Percentiles rank a stretch among this genome's conserved stretches.
Evolutionary conservation across 192 early-diverging fungal species (phyloP).

Genomic region (Backusella tuberculispora): DNA sequence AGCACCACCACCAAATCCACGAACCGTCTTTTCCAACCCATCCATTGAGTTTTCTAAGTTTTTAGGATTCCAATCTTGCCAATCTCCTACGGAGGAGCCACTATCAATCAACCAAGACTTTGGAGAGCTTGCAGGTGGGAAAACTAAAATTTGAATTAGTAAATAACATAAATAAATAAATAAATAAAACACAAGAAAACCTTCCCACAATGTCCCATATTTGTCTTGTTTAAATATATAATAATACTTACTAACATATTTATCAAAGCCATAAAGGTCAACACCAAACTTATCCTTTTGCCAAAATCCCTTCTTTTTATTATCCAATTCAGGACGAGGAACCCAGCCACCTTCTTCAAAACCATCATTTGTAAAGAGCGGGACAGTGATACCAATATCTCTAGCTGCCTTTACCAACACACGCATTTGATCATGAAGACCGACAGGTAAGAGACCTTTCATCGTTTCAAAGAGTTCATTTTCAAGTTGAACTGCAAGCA

Average conservation of each 20-base stretch:
- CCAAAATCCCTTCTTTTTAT: constrained; percentile 30
- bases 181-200: not conserved
- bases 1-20: constrained; percentile 70
- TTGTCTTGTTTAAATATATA: not conserved
- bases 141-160: constrained; percentile 41
- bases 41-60: constrained; percentile 58
- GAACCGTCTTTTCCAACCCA: constrained; percentile 64
- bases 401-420: constrained; percentile 75
- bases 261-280: constrained; percentile 82
- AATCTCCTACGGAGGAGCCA: constrained; percentile 39
- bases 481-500: constrained; percentile 82
- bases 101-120: constrained; percentile 50
- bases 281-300: constrained; percentile 63
- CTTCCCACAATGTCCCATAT: no score
- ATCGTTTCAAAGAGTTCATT: constrained; percentile 74
- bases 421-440: constrained; percentile 81
- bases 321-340: constrained; percentile 27
- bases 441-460: constrained; percentile 66
- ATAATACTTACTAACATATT: constrained; percentile 65
- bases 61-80: constrained; percentile 61
- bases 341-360: constrained; percentile 71
- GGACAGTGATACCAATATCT: constrained; percentile 76
- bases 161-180: no score
- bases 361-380: constrained; percentile 87
- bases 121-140: constrained; percentile 57